phyloP scores from a whole-genome alignment of 768 basidiomycete species.

The Phylloporus arenicola region DNA sequence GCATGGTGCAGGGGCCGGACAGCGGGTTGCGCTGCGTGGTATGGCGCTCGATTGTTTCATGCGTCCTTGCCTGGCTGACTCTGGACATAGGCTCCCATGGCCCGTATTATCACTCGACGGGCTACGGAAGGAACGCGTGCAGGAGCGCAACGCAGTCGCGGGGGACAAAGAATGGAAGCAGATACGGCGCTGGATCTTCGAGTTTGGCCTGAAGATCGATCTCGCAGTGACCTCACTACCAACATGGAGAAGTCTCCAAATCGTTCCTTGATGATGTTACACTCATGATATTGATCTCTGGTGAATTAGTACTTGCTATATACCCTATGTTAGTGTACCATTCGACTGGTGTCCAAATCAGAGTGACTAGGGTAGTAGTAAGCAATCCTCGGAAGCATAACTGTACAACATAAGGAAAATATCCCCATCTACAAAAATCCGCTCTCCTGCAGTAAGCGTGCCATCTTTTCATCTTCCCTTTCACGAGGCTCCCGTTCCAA shows the following conservation, averaged over 20 bases:
- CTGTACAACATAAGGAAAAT: constrained; percentile 17
- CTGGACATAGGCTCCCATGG: constrained; percentile 8
- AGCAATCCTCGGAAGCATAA: constrained; percentile 13
- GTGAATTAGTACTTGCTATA: not conserved
- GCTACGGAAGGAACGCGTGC: constrained; percentile 12
- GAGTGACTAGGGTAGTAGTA: constrained; percentile 8
- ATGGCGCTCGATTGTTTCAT: not conserved
- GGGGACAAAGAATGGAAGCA: not conserved
- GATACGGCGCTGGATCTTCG: constrained; percentile 1
- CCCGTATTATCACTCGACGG: constrained; percentile 18
- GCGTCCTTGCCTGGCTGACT: not conserved
- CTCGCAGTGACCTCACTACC: not conserved
- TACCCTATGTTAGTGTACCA: not conserved
- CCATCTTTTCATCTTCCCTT: constrained; percentile 96
- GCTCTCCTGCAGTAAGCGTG: constrained; percentile 79
- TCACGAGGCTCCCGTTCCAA: constrained; percentile 89
- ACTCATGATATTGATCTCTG: not conserved
- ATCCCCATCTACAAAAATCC: constrained; percentile 59
- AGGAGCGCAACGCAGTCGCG: constrained; percentile 11
- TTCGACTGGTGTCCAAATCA: not conserved
- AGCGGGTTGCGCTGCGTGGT: constrained; percentile 8
- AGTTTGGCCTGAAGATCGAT: not conserved
- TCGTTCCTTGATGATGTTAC: not conserved
- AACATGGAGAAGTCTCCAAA: not conserved
- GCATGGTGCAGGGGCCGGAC: constrained; percentile 1